Evolutionary conservation across 371 early-diverging fungal genomes (phyloP).

Genomic region (Syncephalastrum sp.): DNA sequence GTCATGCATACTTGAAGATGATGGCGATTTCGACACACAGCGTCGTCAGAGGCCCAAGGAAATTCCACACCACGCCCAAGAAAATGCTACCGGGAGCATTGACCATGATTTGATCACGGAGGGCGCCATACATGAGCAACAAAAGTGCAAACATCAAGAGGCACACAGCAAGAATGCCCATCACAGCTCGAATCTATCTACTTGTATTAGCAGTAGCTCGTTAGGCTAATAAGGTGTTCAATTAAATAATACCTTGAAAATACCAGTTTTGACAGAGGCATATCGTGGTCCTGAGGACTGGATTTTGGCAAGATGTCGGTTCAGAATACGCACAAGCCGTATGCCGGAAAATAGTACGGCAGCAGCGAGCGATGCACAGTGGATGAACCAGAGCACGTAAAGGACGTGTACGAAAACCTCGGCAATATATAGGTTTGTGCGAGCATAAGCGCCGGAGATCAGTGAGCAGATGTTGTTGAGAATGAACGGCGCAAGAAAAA

Average conservation of each 20-base stretch:
- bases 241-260: conserved; percentile 25
- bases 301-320: conserved; percentile 23
- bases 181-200: conserved; percentile 22
- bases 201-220: not conserved
- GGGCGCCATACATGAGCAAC: conserved; percentile 23
- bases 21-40: conserved; percentile 24
- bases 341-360: conserved; percentile 25
- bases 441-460: conserved; percentile 21
- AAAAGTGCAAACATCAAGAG: conserved; percentile 24
- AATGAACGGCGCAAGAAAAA: conserved; percentile 29
- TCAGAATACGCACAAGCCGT: conserved; percentile 24
- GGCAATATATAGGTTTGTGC: conserved; percentile 15
- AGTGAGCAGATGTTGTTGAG: conserved; percentile 28
- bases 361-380: conserved; percentile 15
- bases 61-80: conserved; percentile 26
- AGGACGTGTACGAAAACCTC: conserved; percentile 23
- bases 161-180: conserved; percentile 19
- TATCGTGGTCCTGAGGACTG: conserved; percentile 20
- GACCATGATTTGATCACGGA: conserved; percentile 21
- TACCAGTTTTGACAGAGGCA: conserved; percentile 24
- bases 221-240: not conserved
- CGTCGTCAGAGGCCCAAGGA: conserved; percentile 18
- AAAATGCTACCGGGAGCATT: conserved; percentile 19
- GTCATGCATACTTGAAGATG: conserved; percentile 25
- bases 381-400: conserved; percentile 35